Conservation (phyloP, 345 rosid genomes). For the Populus alba region DNA sequence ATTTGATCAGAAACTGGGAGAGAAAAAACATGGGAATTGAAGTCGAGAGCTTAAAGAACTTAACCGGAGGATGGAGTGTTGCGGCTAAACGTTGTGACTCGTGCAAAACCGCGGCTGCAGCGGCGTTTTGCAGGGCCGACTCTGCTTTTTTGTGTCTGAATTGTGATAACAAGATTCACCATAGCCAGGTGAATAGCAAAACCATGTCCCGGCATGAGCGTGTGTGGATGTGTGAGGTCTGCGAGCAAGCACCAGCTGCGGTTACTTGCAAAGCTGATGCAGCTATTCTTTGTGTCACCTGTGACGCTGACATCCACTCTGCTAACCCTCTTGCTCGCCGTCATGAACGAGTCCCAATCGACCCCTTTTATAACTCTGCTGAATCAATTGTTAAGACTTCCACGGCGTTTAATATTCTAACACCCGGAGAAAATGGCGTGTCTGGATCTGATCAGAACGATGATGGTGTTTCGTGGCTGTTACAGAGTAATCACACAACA, state of each 20-base stretch:
- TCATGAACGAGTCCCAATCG: conserved; percentile 39
- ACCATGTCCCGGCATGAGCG: conserved; percentile 33
- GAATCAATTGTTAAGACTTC: conserved; percentile 16
- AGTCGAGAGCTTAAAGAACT: conserved; percentile 6
- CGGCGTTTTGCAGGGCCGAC: conserved; percentile 37
- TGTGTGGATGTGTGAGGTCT: conserved; percentile 40
- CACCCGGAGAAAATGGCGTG: conserved; percentile 1
- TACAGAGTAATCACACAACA: conserved; percentile 9
- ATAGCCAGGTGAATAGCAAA: conserved; percentile 2
- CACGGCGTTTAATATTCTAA: conserved; percentile 13
- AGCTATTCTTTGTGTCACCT: conserved; percentile 38
- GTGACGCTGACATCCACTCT: conserved; percentile 46
- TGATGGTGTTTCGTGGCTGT: conserved; percentile 24
- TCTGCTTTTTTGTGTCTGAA: conserved; percentile 37
- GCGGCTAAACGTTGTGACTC: conserved; percentile 37
- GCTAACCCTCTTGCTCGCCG: conserved; percentile 46
- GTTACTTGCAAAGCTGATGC: conserved; percentile 48
- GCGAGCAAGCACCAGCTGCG: conserved; percentile 47
- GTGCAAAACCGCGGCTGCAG: conserved; percentile 32
- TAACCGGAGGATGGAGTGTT: conserved; percentile 19
- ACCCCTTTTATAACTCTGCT: conserved; percentile 34
- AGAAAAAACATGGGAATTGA: conserved; percentile 11
- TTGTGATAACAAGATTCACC: conserved; percentile 35
- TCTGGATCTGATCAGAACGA: conserved; percentile 3
- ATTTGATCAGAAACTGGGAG: background rate